phyloP scores from a whole-genome alignment of 257 asterid genomes.

The Solanum pinnatisectum region DNA sequence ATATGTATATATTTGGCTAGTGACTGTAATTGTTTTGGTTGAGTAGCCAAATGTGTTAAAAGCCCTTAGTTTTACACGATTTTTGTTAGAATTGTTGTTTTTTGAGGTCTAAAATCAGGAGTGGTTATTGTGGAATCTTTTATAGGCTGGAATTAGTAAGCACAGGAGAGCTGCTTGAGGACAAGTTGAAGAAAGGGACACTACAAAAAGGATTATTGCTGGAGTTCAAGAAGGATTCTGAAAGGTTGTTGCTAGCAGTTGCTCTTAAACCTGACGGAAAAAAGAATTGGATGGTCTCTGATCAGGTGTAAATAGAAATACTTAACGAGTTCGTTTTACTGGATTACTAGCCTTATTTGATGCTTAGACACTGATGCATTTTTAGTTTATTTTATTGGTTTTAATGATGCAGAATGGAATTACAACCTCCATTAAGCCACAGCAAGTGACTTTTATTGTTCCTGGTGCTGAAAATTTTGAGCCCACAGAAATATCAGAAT shows the following conservation, averaged over 20 bases:
- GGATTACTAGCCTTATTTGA: slow-evolving; percentile 5
- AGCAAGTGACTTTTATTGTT: slow-evolving; percentile 82
- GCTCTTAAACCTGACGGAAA: slow-evolving; percentile 92
- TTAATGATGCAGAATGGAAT: slow-evolving; percentile 64
- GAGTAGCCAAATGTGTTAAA: neutral
- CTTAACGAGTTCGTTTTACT: neutral
- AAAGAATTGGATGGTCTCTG: slow-evolving; percentile 91
- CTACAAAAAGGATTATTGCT: slow-evolving; percentile 67
- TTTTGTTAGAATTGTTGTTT: neutral
- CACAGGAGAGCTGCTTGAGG: slow-evolving; percentile 47
- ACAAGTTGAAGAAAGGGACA: slow-evolving; percentile 41
- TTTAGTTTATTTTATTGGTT: slow-evolving; percentile 1
- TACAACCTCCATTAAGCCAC: slow-evolving; percentile 78
- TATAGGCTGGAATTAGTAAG: slow-evolving; percentile 56
- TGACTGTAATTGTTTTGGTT: neutral
- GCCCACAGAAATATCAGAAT: slow-evolving; percentile 57
- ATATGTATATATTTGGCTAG: neutral
- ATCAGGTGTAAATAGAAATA: slow-evolving; percentile 57
- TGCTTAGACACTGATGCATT: neutral
- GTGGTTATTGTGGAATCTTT: neutral
- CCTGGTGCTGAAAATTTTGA: slow-evolving; percentile 79
- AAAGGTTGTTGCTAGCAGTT: slow-evolving; percentile 76
- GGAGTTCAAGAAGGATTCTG: slow-evolving; percentile 89
- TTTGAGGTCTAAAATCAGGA: neutral
- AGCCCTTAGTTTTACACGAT: neutral